Base-by-base conservation (phyloP, 805 yeast genomes). In the Ogataea thermomethanolica region DNA sequence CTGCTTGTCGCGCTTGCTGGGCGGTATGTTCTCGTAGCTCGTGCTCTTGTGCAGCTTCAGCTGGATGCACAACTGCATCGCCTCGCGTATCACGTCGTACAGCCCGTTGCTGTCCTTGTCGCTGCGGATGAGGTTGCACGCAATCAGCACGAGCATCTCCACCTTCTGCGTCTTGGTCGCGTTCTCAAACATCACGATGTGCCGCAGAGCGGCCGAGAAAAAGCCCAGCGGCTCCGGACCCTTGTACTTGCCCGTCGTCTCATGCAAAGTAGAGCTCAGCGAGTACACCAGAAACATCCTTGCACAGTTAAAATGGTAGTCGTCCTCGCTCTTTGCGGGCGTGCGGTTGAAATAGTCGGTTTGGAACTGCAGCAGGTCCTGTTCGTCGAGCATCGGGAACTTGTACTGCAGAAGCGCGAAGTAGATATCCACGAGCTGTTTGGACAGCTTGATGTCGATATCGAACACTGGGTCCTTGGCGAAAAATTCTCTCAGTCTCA, bases 131-230 rank as follows among this genome's bases (percentile, higher is more conserved):
- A 79, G 61, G 43, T 78, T 78, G 14, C 76, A 65, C 7, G 78
- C 74, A 9, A 79, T 60, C 35, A 79, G 51, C 1, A 79, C 64
- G 29, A 76, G 56, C 4, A 79, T 65, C 55, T 78, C 82, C 26
- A 79, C 65, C 48, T 72, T 71, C 51, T 74, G 70, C 32, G 71
- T 57, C 17, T 65, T 65, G 12, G 66, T 55, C 32, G 73, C 56
- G 22, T 65, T 58, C 12, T 48, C 38, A 45, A 77, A 69, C 46
- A 71, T 65, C 5, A 78, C 64, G 4, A 76, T 66, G 52, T 77
- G 78, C 37, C 84, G 64, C 27, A 79, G 61, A 1, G 84, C 83
- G 8, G 79, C 74, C 13, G 81, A 70, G 53, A 79, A 78, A 48
- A 75, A 75, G 41, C 79, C 58, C 22, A 67, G 68, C 5, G 84